Evolutionary conservation across 2,329 filamentous ascomycete genomes (phyloP), one percentile per base, ranked within the genome.

Genomic region (Alternaria brassicicola): DNA sequence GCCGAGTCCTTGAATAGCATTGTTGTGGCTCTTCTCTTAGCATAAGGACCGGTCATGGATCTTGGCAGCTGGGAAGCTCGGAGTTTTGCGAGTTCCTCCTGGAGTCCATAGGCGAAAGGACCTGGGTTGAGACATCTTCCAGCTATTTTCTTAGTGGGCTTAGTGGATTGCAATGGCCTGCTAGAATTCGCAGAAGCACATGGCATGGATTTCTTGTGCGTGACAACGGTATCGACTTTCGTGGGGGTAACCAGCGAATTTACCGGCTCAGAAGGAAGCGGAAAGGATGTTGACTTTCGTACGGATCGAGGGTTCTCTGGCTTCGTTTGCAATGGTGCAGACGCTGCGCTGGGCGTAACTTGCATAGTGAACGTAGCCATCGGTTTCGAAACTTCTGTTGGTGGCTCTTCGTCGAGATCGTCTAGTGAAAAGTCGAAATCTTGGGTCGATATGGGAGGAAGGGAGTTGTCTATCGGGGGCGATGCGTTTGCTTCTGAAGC

Each of bases 361-460:
- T 41, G 10, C 2, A n/a, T 4, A 4, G 3, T 17, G 15, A 10
- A 38, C 13, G n/a, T 7, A 15, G 41, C 4, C 15, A 0, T 15
- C 13, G 15, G 7, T 25, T 15, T n/a, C 6, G 15, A 6, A 6
- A 12, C 15, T 15, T 33, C 9, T 15, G 3, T 9, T 26, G 6
- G 5, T 9, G 19, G 46, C 31, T 61, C 64, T 38, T 75, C 69
- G 31, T 79, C 76, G 10, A 81, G 60, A 42, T 82, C 79, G 13
- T 80, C 77, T 6, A 73, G 63, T 0, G 76, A 77, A 43, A 80
- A 73, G 46, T 79, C 75, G 19, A 81, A 70, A 46, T 79, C 76
- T 55, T 74, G 72, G 3, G 75, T 76, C 19, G 79, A 81, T 2
- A 79, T 74, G 5, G 66, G 71, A 15, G 70, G 65, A 12, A 61